Evolutionary conservation across 176 grass and related monocot genomes (phyloP).

Genomic region (Eragrostis curvula): DNA sequence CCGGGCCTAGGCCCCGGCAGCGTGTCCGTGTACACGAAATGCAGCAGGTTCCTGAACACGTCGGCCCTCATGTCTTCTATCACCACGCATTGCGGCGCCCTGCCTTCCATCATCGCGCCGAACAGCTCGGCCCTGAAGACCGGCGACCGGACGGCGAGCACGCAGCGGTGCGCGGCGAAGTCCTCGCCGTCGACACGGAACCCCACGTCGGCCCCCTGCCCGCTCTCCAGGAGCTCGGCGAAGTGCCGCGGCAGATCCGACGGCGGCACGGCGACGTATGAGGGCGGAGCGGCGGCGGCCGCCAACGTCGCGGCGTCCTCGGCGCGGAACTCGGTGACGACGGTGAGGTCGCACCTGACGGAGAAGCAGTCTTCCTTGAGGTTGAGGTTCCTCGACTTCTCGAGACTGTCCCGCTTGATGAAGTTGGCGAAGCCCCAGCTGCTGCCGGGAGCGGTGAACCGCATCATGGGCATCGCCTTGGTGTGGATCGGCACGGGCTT

Average conservation of each 20-base stretch:
- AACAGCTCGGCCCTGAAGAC: constrained; percentile 55
- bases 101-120: constrained; percentile 47
- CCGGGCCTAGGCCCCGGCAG: not conserved
- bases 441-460: not conserved
- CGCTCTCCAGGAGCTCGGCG: constrained; percentile 25
- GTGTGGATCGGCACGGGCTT: not conserved
- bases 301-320: not conserved
- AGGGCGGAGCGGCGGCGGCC: not conserved
- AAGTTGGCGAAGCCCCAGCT: constrained; percentile 22
- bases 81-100: not conserved
- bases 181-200: constrained; percentile 49
- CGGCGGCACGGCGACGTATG: not conserved
- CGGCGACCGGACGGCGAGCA: constrained; percentile 49
- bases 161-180: constrained; percentile 41
- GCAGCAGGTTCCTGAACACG: constrained; percentile 41
- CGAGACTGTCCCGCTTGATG: constrained; percentile 3
- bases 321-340: constrained; percentile 22
- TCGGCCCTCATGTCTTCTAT: constrained; percentile 47
- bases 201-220: constrained; percentile 35
- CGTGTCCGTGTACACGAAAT: constrained; percentile 29
- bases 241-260: constrained; percentile 31
- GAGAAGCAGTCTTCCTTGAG: constrained; percentile 23
- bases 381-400: constrained; percentile 18
- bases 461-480: not conserved
- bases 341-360: constrained; percentile 12